Conservation (phyloP, 352 stramenopile genomes). For the Phytophthora citricola region DNA sequence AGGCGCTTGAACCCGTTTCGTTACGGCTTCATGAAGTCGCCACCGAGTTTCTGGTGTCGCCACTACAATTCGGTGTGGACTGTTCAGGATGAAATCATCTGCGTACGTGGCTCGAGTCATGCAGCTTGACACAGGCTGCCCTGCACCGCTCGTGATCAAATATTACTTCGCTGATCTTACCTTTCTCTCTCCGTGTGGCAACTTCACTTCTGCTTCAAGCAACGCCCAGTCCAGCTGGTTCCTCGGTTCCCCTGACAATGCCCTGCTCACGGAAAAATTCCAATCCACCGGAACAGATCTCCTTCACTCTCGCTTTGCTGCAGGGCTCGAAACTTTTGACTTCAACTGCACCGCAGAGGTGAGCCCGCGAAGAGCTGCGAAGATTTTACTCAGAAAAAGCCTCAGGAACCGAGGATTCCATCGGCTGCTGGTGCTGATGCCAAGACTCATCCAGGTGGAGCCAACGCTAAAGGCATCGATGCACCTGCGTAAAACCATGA, state of each 20-base stretch:
- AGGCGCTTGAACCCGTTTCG: slow-evolving; percentile 12
- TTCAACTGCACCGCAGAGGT: slow-evolving; percentile 5
- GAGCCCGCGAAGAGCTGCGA: slow-evolving; percentile 1
- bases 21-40: too few relatives aligned
- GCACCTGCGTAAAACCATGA: not conserved
- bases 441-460: not conserved
- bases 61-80: not conserved
- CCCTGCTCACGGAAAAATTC: slow-evolving; percentile 25
- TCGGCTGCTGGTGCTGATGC: not conserved
- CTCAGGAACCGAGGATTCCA: too few relatives aligned
- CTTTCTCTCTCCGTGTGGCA: slow-evolving; percentile 20
- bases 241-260: not conserved
- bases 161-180: slow-evolving; percentile 18
- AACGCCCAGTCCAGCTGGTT: slow-evolving; percentile 8
- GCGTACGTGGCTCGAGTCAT: not conserved
- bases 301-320: slow-evolving; percentile 1
- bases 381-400: too few relatives aligned
- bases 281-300: slow-evolving; percentile 12
- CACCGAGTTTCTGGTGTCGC: slow-evolving; percentile 1
- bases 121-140: not conserved
- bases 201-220: slow-evolving; percentile 16
- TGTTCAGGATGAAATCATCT: slow-evolving; percentile 1
- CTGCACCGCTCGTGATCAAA: slow-evolving; percentile 22
- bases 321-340: slow-evolving; percentile 5
- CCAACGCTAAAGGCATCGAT: not conserved